Evolutionary conservation across 2,329 filamentous ascomycete genomes (phyloP).

Genomic region (Aspergillus tubingensis): DNA sequence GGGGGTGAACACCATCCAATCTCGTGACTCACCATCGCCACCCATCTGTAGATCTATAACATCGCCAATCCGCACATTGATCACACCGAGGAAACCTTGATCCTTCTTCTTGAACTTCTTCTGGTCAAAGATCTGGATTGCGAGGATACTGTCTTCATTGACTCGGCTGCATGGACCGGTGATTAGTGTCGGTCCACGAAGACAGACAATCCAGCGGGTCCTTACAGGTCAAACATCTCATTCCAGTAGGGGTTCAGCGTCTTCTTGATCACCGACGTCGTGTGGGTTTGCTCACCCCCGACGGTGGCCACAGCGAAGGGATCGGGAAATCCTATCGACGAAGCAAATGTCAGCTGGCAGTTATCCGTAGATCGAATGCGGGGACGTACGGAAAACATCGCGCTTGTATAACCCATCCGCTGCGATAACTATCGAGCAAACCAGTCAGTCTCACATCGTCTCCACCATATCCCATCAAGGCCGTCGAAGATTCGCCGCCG

Average conservation of each 20-base stretch:
- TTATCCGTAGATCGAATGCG: conserved; percentile 1
- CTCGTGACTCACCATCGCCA: conserved; percentile 72
- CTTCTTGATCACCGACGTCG: conserved; percentile 95
- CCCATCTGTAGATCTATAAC: conserved; percentile 87
- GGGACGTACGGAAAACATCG: conserved; percentile 90
- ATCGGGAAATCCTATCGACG: conserved; percentile 79
- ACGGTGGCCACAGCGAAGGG: conserved; percentile 97
- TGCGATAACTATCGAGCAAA: conserved; percentile 74
- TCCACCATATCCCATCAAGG: not conserved
- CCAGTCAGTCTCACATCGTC: conserved; percentile 24
- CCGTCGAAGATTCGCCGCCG: not conserved
- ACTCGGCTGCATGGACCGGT: conserved; percentile 64
- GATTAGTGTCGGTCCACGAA: conserved; percentile 17
- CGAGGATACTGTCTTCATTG: conserved; percentile 92
- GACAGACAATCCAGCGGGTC: not conserved
- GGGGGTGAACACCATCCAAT: not conserved
- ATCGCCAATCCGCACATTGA: conserved; percentile 94
- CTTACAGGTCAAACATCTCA: conserved; percentile 97
- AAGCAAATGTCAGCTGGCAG: conserved; percentile 17
- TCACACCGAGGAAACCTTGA: conserved; percentile 95
- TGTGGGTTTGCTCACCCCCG: conserved; percentile 96
- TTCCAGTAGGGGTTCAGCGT: conserved; percentile 99
- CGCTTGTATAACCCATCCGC: conserved; percentile 98
- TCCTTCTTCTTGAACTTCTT: conserved; percentile 99
- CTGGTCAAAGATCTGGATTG: conserved; percentile 98